These are phyloP conservation scores for Backusella macrospora DNA, from an alignment of 192 early-diverging fungal species.

Conservation along the genomic window DNA sequence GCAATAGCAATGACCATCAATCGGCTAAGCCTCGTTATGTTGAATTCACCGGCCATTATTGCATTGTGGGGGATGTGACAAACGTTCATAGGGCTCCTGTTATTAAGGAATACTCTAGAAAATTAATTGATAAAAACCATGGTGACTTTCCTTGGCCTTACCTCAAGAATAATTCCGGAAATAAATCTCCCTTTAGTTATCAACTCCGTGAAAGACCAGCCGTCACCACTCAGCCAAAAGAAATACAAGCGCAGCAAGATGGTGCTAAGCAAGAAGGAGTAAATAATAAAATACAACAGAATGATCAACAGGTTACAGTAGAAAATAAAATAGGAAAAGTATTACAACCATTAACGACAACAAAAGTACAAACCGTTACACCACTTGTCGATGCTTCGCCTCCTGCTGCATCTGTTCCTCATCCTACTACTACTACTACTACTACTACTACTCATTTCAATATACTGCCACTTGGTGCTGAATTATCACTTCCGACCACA, in stretches of 20 bases:
- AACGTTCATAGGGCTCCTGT: slow-evolving; percentile 6
- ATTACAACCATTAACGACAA: not conserved
- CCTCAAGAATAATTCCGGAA: not conserved
- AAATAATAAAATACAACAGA: not conserved
- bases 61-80: slow-evolving; percentile 21
- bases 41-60: slow-evolving; percentile 15
- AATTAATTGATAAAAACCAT: not conserved
- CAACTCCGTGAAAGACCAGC: not conserved
- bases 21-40: slow-evolving; percentile 11
- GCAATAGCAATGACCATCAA: not conserved
- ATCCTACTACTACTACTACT: not conserved
- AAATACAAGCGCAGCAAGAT: not conserved
- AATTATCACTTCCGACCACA: too few relatives aligned
- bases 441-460: not conserved
- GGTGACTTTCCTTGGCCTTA: slow-evolving; percentile 18
- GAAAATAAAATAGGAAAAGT: not conserved
- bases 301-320: not conserved
- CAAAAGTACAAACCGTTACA: not conserved
- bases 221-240: not conserved
- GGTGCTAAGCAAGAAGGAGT: not conserved
- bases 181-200: not conserved
- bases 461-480: not conserved
- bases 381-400: not conserved
- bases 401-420: not conserved
- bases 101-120: slow-evolving; percentile 6